Base-by-base conservation (phyloP, 768 basidiomycete species). In the Rhodotorula diobovata region DNA sequence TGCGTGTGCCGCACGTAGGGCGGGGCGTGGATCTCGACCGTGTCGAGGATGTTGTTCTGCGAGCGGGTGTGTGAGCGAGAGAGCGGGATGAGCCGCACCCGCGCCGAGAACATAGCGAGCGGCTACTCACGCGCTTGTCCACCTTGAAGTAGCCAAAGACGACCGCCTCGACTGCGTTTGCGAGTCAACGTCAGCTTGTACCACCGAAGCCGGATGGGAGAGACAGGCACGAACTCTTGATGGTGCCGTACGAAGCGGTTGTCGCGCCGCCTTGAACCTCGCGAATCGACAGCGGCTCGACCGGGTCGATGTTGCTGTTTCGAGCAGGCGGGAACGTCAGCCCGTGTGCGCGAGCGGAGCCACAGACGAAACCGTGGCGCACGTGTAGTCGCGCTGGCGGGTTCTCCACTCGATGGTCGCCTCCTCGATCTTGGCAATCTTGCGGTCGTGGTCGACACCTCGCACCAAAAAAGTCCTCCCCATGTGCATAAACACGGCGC, bases 401-500 rank as follows among this genome's bases (percentile, higher is more conserved):
- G 93, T 95, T 63, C 86, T 86, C 87, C 90, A 94, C 71, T 89
- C 90, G 71, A 93, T 88, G 70, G 91, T 88, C n/a, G 87, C 85
- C 61, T 85, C 84, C 11, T 87, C 77, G 28, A 91, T 84, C 78
- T 84, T 87, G 1, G 89, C 92, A 63, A 87, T 82, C 78, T 85
- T 88, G 7, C 84, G 80, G 76, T 93, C 91, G 76, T 94, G 93
- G 74, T 85, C 89, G 63, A 94, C 84, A 79, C 92, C 89, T 79
- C 85, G 76, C 72, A 90, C 91, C 55, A 93, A 51, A 79, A 87
- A 93, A 0, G 90, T 87, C 70, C 87, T 73, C 8, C 93, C 92
- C 81, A 93, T 92, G 77, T 93, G 91, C 80, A 94, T 86, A 80
- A 90, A 95, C 71, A 94, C 87, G 9, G 87, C 91, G 21, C 92